Evolutionary conservation across 805 yeast species (phyloP).

Genomic region (Candida ulmi): DNA sequence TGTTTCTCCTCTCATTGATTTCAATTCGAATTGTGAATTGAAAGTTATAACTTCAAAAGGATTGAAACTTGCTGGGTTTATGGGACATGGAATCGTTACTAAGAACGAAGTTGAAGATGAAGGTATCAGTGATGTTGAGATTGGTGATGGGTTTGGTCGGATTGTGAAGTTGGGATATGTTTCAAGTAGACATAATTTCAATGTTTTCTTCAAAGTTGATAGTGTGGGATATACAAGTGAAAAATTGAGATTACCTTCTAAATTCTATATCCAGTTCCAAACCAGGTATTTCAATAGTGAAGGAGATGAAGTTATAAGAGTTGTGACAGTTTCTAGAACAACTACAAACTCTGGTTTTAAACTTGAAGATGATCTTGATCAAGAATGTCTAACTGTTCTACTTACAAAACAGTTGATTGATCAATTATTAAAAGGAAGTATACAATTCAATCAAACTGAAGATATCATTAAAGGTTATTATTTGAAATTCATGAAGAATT

Average conservation of each 20-base stretch:
- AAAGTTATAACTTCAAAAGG: conserved; percentile 79
- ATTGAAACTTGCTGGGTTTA: conserved; percentile 80
- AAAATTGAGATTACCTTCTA: conserved; percentile 21
- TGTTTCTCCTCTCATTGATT: conserved; percentile 62
- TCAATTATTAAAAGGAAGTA: conserved; percentile 60
- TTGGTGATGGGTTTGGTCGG: conserved; percentile 72
- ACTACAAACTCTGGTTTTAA: conserved; percentile 42
- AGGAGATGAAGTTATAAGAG: conserved; percentile 77
- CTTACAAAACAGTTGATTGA: conserved; percentile 82
- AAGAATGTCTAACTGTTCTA: conserved; percentile 91
- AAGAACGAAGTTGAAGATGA: conserved; percentile 56
- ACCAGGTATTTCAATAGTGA: conserved; percentile 87
- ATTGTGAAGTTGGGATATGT: conserved; percentile 75
- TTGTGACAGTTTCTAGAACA: conserved; percentile 68
- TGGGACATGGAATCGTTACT: conserved; percentile 53
- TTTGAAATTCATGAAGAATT: conserved; percentile 80
- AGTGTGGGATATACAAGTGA: conserved; percentile 30
- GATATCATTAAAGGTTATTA: conserved; percentile 85
- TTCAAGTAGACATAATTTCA: conserved; percentile 83
- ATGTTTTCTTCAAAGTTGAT: conserved; percentile 74
- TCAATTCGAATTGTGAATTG: conserved; percentile 81
- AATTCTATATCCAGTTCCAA: conserved; percentile 66
- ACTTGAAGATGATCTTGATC: conserved; percentile 66
- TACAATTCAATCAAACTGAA: conserved; percentile 78
- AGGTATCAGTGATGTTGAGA: conserved; percentile 84